A percentile compares a stretch with the other conserved stretches of the same genome.
These are phyloP conservation scores for Phialophora macrospora DNA, from an alignment of 2,329 filamentous ascomycete species.

Conservation along the genomic window DNA sequence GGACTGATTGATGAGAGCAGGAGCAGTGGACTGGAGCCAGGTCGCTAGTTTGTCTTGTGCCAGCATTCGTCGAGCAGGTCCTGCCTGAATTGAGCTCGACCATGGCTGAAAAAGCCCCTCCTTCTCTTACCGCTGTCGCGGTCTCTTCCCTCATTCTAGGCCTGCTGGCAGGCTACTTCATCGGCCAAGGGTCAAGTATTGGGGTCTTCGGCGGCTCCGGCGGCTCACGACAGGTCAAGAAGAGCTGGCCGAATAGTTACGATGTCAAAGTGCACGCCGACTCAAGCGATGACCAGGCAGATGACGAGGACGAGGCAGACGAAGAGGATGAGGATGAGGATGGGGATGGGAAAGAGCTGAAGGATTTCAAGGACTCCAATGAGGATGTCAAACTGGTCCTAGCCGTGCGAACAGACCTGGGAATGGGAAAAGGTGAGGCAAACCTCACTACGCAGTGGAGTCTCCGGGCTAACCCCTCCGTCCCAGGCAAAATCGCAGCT, in stretches of 20 bases:
- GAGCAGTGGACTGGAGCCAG: background rate
- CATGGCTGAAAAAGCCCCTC: conserved; percentile 39
- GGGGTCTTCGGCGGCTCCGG: conserved; percentile 65
- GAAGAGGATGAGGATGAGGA: conserved; percentile 62
- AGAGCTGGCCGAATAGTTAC: conserved; percentile 61
- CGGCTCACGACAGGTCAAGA: conserved; percentile 42
- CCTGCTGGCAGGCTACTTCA: conserved; percentile 77
- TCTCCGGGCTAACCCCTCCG: background rate
- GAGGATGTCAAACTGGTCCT: conserved; percentile 96
- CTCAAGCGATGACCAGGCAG: conserved; percentile 48
- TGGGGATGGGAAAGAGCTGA: conserved; percentile 58
- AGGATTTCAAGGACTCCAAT: conserved; percentile 55
- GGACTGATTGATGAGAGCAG: conserved; percentile 7
- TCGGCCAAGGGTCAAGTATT: conserved; percentile 68
- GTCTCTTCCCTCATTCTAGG: conserved; percentile 52
- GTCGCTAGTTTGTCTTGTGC: background rate
- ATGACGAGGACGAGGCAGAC: conserved; percentile 48
- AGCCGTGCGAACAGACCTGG: conserved; percentile 89
- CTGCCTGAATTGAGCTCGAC: no score
- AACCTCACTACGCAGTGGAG: background rate
- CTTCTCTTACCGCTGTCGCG: conserved; percentile 35
- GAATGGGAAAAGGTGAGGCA: conserved; percentile 89
- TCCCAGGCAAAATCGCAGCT: conserved; percentile 88
- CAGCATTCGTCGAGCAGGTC: background rate
- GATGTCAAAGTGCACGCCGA: conserved; percentile 53